Conservation (phyloP, 2,329 filamentous ascomycete species). For the Neurospora sp. region DNA sequence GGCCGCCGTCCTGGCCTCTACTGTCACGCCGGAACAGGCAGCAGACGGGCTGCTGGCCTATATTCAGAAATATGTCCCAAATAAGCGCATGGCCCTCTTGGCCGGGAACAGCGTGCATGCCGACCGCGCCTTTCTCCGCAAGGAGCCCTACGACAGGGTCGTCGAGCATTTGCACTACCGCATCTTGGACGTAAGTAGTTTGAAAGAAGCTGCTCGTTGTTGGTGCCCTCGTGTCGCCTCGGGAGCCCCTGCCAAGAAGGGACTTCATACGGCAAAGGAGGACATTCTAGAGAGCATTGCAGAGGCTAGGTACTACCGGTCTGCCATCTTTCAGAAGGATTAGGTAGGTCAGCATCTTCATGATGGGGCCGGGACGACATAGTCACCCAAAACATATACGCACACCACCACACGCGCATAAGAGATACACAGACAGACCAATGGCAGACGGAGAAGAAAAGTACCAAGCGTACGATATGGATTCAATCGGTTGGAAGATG, state of each 20-base stretch:
- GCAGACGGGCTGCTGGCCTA: conserved; percentile 67
- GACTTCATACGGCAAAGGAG: conserved; percentile 70
- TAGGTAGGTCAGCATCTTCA: background rate
- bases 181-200: conserved; percentile 80
- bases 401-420: background rate
- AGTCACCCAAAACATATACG: background rate
- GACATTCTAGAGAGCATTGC: conserved; percentile 94
- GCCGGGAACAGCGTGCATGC: conserved; percentile 92
- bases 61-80: conserved; percentile 61
- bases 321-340: conserved; percentile 16
- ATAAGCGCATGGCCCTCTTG: conserved; percentile 58
- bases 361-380: background rate
- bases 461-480: background rate
- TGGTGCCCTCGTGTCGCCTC: conserved; percentile 47
- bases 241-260: conserved; percentile 61
- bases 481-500: background rate
- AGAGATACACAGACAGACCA: background rate
- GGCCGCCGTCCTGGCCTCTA: conserved; percentile 62
- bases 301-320: conserved; percentile 71
- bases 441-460: background rate
- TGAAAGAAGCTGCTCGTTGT: conserved; percentile 81
- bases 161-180: conserved; percentile 77
- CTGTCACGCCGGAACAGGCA: conserved; percentile 61
- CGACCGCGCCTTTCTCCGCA: conserved; percentile 71
- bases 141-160: conserved; percentile 63